Percentiles rank a stretch among this genome's conserved stretches.
These are phyloP conservation scores for Moringa oleifera DNA, from an alignment of 345 rosid species.

Conservation along the genomic window DNA sequence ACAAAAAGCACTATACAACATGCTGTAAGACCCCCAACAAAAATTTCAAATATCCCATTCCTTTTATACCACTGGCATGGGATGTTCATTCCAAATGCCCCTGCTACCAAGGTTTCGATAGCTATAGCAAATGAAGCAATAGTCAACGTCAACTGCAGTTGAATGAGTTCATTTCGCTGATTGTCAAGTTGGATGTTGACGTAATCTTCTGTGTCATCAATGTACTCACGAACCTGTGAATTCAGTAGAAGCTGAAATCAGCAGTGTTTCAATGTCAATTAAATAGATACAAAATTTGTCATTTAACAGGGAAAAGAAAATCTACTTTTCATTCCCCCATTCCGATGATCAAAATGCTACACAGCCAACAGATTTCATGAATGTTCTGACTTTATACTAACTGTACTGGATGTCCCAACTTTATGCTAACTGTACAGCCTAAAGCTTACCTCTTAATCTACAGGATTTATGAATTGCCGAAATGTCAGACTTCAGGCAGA, in stretches of 20 bases:
- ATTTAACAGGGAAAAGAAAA: no score
- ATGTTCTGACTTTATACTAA: no score
- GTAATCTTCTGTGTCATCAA: constrained; percentile 92
- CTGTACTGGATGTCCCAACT: no score
- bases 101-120: constrained; percentile 54
- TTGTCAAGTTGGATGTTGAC: constrained; percentile 88
- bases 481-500: no score
- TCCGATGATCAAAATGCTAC: no score
- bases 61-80: constrained; percentile 35
- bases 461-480: no score
- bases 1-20: constrained; percentile 54
- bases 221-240: constrained; percentile 81
- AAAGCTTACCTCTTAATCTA: no score
- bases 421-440: no score
- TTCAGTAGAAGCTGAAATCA: neutral
- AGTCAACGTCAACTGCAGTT: constrained; percentile 71
- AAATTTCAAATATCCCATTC: constrained; percentile 42
- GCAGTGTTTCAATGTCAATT: no score
- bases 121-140: constrained; percentile 80
- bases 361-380: no score
- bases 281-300: no score
- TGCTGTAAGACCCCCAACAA: constrained; percentile 49
- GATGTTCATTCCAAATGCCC: constrained; percentile 76
- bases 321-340: no score
- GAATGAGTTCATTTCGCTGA: constrained; percentile 88